These are phyloP conservation scores for Rhodofomes roseus DNA, from an alignment of 1,284 basidiomycete genomes.

Conservation along the genomic window DNA sequence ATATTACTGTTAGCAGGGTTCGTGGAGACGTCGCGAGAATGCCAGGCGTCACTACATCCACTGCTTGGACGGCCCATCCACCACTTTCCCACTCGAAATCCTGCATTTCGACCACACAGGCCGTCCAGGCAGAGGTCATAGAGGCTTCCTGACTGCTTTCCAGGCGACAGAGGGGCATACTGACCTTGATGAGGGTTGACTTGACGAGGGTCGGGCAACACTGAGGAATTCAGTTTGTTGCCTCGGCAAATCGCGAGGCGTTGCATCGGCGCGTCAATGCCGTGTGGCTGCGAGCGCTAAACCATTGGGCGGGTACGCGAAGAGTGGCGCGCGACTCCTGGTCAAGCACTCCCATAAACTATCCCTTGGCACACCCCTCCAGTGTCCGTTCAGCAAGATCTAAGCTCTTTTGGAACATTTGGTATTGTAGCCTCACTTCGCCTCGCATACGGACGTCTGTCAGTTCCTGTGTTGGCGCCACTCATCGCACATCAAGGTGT, in stretches of 20 bases:
- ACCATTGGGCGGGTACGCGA: not conserved
- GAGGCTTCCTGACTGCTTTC: conserved; percentile 17
- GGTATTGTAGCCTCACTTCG: too few species aligned
- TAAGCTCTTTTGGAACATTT: too few species aligned
- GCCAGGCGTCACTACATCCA: conserved; percentile 28
- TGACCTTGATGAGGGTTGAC: conserved; percentile 34
- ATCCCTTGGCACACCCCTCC: too few species aligned
- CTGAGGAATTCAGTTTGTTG: conserved; percentile 9
- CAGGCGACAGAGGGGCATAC: conserved; percentile 22
- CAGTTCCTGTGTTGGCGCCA: too few species aligned
- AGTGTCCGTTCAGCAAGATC: too few species aligned
- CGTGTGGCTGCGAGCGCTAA: not conserved
- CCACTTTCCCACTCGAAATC: conserved; percentile 20
- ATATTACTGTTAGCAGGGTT: conserved; percentile 13
- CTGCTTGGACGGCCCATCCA: conserved; percentile 27
- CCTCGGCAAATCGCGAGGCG: conserved; percentile 11
- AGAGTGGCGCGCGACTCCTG: too few species aligned
- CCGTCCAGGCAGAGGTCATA: conserved; percentile 13
- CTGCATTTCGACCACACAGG: conserved; percentile 13
- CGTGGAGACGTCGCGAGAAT: conserved; percentile 8
- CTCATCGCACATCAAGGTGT: too few species aligned
- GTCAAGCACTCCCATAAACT: too few species aligned
- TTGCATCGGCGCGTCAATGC: conserved; percentile 3
- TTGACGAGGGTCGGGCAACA: conserved; percentile 20
- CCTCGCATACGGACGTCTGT: too few species aligned